Conservation (phyloP, 768 basidiomycete species). For the Termitomyces sp. region DNA sequence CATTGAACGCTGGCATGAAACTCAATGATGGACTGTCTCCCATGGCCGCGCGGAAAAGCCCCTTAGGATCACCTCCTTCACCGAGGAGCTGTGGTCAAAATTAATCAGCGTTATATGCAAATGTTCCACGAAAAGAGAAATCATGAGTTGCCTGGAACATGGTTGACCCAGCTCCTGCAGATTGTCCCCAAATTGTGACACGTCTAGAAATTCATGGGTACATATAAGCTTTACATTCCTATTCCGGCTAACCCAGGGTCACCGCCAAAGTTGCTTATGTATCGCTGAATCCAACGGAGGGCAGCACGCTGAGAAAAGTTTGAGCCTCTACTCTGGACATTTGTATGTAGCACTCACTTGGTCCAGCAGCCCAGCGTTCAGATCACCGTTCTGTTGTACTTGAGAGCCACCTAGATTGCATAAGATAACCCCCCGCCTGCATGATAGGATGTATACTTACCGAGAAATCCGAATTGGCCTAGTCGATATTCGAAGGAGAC, state of each 20-base stretch:
- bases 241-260: conserved; percentile 22
- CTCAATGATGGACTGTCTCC: conserved; percentile 38
- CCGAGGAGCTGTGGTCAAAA: conserved; percentile 25
- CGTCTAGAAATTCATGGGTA: conserved; percentile 17
- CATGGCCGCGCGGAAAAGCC: conserved; percentile 36
- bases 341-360: conserved; percentile 20
- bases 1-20: conserved; percentile 26
- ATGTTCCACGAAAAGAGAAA: not conserved
- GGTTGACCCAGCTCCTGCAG: conserved; percentile 35
- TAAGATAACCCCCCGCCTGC: not conserved
- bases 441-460: conserved; percentile 13
- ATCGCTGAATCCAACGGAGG: conserved; percentile 31
- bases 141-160: conserved; percentile 32
- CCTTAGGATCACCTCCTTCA: conserved; percentile 30
- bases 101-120: not conserved
- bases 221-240: not conserved
- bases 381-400: conserved; percentile 23
- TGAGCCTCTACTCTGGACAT: not conserved
- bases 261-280: conserved; percentile 31
- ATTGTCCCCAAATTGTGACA: conserved; percentile 38
- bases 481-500: conserved; percentile 37
- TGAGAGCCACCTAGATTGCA: conserved; percentile 24
- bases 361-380: conserved; percentile 35
- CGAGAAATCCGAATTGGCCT: conserved; percentile 36
- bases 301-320: conserved; percentile 22